These are phyloP conservation scores for Eucalyptus erythrocorys DNA, from an alignment of 345 rosid genomes.

Conservation along the genomic window DNA sequence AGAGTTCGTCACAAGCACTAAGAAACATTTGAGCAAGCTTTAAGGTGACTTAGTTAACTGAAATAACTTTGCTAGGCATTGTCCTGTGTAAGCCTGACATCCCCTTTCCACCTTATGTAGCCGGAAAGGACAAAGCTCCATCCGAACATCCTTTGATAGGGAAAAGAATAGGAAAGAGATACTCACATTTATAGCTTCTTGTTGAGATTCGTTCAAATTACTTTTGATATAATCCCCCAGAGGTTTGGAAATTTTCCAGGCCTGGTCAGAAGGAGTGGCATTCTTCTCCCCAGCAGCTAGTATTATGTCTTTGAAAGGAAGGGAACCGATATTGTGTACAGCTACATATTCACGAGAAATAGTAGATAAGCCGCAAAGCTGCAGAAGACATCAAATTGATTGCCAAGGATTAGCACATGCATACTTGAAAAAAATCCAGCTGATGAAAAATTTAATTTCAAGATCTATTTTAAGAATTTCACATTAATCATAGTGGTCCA, in stretches of 20 bases:
- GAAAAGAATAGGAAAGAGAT: neutral
- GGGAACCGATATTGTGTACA: slow-evolving; percentile 57
- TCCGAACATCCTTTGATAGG: neutral
- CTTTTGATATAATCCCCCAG: slow-evolving; percentile 46
- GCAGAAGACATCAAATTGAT: slow-evolving; percentile 12
- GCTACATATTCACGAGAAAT: slow-evolving; percentile 86
- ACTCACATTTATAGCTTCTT: slow-evolving; percentile 84
- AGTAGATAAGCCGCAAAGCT: slow-evolving; percentile 93
- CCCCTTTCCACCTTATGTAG: neutral
- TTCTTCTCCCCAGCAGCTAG: slow-evolving; percentile 39
- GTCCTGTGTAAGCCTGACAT: neutral
- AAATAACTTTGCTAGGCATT: neutral
- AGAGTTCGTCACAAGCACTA: neutral
- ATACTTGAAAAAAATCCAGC: neutral
- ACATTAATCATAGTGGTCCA: neutral
- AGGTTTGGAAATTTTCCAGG: slow-evolving; percentile 76
- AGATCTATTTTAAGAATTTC: neutral
- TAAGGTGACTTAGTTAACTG: neutral
- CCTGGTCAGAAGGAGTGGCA: slow-evolving; percentile 40
- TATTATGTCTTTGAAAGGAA: slow-evolving; percentile 91
- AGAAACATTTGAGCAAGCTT: neutral
- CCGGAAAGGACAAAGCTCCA: neutral
- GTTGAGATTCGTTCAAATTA: slow-evolving; percentile 72
- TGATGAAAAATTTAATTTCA: neutral
- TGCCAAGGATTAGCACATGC: neutral